A percentile compares a stretch with the other conserved stretches of the same genome.
Evolutionary conservation across 75 land plant genomes (phyloP).

Genomic region (Picea glauca): DNA sequence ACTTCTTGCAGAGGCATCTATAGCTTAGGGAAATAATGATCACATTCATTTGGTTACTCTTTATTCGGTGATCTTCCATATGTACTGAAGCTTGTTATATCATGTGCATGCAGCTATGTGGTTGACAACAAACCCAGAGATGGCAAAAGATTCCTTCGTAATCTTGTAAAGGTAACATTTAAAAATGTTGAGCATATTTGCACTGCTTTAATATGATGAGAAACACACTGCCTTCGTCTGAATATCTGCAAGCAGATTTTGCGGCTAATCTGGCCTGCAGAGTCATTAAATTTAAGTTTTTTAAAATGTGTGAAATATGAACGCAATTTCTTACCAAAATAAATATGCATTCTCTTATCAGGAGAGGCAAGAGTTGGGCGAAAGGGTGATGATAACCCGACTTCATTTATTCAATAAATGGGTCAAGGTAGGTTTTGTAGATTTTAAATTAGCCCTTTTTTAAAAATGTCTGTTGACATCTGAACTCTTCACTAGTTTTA

Average conservation of each 20-base stretch:
- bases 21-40: not conserved
- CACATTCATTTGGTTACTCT: not conserved
- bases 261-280: not conserved
- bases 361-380: slow-evolving; percentile 96
- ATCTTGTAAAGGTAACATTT: slow-evolving; percentile 77
- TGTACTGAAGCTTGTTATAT: not conserved
- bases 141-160: slow-evolving; percentile 74
- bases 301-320: not conserved
- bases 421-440: slow-evolving; percentile 67
- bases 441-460: not conserved
- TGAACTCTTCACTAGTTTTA: not conserved
- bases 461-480: not conserved
- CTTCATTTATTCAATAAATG: slow-evolving; percentile 91
- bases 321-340: not conserved
- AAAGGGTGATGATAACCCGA: slow-evolving; percentile 96
- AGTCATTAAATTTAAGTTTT: not conserved
- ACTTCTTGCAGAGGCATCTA: not conserved
- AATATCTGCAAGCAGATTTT: not conserved
- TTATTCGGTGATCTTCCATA: not conserved
- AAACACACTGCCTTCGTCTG: not conserved
- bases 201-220: not conserved
- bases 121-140: slow-evolving; percentile 71
- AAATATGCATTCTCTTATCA: slow-evolving; percentile 16
- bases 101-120: slow-evolving; percentile 50
- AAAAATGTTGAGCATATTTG: slow-evolving; percentile 5